Percentiles rank a stretch among this genome's conserved stretches.
Evolutionary conservation across 2,329 filamentous ascomycete genomes (phyloP).

Genomic region (Colletotrichum zoysiae): DNA sequence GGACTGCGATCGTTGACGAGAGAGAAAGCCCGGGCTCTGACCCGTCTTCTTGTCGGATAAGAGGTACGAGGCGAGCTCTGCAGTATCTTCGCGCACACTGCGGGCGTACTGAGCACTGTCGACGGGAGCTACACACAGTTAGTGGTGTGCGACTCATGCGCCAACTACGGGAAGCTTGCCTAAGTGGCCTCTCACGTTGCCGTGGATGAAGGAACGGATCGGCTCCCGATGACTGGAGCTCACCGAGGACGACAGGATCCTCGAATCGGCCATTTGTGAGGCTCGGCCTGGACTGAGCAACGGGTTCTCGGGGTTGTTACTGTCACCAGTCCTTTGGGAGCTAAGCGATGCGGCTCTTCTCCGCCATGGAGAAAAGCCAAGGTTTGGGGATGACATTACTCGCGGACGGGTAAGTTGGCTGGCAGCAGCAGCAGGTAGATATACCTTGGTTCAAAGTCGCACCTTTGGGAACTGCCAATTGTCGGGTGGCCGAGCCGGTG

Average conservation of each 20-base stretch:
- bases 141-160: constrained; percentile 10
- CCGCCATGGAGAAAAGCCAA: constrained; percentile 64
- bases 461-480: constrained; percentile 28
- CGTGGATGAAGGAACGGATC: constrained; percentile 78
- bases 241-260: constrained; percentile 53
- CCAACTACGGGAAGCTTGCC: constrained; percentile 57
- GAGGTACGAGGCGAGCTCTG: constrained; percentile 86
- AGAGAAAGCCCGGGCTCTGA: constrained; percentile 61
- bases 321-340: constrained; percentile 41
- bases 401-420: not conserved
- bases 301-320: constrained; percentile 45
- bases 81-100: constrained; percentile 86
- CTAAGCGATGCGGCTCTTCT: constrained; percentile 49
- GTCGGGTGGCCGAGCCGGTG: constrained; percentile 28
- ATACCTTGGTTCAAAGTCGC: constrained; percentile 22
- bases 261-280: constrained; percentile 46
- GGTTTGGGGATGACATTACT: constrained; percentile 61
- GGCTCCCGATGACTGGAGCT: constrained; percentile 69
- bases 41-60: constrained; percentile 72
- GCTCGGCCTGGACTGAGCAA: constrained; percentile 42
- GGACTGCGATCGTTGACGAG: constrained; percentile 53
- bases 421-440: constrained; percentile 9
- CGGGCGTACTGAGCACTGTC: constrained; percentile 82
- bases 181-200: constrained; percentile 70
- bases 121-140: constrained; percentile 56